These are phyloP conservation scores for Neurospora sp. DNA, from an alignment of 2,329 filamentous ascomycete genomes.

Conservation along the genomic window DNA sequence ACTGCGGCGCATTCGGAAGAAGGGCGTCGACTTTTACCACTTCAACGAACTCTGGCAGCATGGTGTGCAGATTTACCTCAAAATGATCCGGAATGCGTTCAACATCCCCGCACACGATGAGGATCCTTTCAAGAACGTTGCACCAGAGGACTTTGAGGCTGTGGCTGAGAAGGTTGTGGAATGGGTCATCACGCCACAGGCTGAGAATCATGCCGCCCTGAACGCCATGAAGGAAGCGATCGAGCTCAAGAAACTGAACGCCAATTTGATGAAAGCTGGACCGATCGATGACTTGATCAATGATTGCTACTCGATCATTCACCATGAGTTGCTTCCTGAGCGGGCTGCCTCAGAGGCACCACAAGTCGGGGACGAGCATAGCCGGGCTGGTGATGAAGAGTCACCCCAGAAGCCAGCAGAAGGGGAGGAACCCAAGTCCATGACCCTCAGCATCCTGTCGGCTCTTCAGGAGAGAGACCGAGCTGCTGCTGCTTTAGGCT, in stretches of 20 bases:
- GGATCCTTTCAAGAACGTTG: slow-evolving; percentile 45
- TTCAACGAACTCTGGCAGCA: slow-evolving; percentile 51
- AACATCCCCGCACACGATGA: slow-evolving; percentile 36
- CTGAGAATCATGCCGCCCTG: slow-evolving; percentile 34
- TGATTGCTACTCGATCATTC: slow-evolving; percentile 76
- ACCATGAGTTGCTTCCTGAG: slow-evolving; percentile 53
- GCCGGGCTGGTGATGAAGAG: slow-evolving; percentile 9
- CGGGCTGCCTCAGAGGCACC: slow-evolving; percentile 24
- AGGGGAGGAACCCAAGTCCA: slow-evolving; percentile 16
- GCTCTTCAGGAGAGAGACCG: slow-evolving; percentile 13
- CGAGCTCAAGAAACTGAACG: slow-evolving; percentile 65
- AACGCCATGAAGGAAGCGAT: slow-evolving; percentile 48
- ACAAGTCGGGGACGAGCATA: slow-evolving; percentile 15
- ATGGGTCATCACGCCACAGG: slow-evolving; percentile 37
- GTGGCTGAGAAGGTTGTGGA: slow-evolving; percentile 43
- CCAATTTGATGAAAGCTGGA: slow-evolving; percentile 73
- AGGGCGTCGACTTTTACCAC: slow-evolving; percentile 64
- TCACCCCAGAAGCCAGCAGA: not conserved
- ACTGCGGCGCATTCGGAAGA: slow-evolving; percentile 70
- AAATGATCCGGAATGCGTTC: slow-evolving; percentile 41
- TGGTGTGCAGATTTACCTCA: slow-evolving; percentile 44
- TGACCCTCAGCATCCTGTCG: slow-evolving; percentile 15
- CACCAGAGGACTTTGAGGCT: slow-evolving; percentile 48
- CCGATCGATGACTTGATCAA: slow-evolving; percentile 89
- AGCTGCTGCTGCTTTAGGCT: slow-evolving; percentile 11